These are phyloP conservation scores for Aspergillus flavus DNA, from an alignment of 2,329 filamentous ascomycete genomes.

Conservation along the genomic window DNA sequence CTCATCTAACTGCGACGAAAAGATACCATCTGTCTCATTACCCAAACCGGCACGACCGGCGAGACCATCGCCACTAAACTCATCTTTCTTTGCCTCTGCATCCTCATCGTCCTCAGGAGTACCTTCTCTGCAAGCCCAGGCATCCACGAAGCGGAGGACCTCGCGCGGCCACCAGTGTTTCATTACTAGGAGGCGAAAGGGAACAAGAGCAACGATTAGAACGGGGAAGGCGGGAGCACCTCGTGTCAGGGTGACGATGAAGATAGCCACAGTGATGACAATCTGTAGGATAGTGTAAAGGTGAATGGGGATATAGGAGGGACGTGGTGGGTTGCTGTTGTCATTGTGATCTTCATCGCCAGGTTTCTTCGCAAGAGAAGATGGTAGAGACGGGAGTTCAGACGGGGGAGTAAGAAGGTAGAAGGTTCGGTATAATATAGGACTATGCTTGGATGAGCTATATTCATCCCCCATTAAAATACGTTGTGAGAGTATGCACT, in stretches of 20 bases:
- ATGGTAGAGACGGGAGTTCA: constrained; percentile 54
- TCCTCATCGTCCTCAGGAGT: constrained; percentile 55
- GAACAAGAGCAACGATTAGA: constrained; percentile 66
- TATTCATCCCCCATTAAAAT: not conserved
- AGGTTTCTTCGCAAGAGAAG: constrained; percentile 22
- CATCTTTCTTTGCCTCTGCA: constrained; percentile 15
- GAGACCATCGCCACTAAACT: not conserved
- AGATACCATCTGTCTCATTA: not conserved
- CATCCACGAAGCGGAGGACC: constrained; percentile 56
- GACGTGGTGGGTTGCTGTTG: constrained; percentile 35
- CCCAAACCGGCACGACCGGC: not conserved
- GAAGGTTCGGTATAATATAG: constrained; percentile 61
- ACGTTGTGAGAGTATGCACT: constrained; percentile 12
- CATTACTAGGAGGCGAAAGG: constrained; percentile 63
- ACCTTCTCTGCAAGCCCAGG: constrained; percentile 55
- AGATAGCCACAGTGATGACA: constrained; percentile 61
- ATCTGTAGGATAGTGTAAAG: constrained; percentile 62
- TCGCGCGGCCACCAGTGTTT: constrained; percentile 62
- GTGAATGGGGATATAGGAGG: constrained; percentile 59
- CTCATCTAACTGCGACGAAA: not conserved
- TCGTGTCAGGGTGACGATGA: constrained; percentile 64
- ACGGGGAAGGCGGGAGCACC: constrained; percentile 66
- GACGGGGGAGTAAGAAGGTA: constrained; percentile 59
- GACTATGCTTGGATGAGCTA: constrained; percentile 34
- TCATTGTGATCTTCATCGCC: constrained; percentile 5